These are phyloP conservation scores for Ajuga chamaepitys DNA, from an alignment of 257 asterid genomes.

Conservation along the genomic window DNA sequence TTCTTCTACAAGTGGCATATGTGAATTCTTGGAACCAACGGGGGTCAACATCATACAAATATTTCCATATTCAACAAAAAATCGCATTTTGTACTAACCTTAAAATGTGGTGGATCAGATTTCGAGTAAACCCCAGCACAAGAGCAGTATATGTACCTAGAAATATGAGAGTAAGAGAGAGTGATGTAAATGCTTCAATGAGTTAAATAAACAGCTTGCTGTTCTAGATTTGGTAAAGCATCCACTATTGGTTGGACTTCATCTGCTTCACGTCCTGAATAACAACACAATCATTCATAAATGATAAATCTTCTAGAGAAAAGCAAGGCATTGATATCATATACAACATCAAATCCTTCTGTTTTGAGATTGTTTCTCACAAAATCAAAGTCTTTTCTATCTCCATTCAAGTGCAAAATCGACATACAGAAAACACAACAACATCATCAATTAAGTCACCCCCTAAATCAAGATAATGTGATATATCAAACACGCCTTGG, in stretches of 20 bases:
- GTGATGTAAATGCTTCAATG: not conserved
- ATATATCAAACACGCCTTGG: slow-evolving; percentile 41
- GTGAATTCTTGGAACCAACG: too few species aligned
- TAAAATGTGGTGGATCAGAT: slow-evolving; percentile 16
- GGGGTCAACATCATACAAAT: too few species aligned
- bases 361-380: slow-evolving; percentile 89
- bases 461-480: not conserved
- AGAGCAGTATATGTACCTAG: slow-evolving; percentile 21
- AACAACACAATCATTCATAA: not conserved
- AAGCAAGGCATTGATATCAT: slow-evolving; percentile 69
- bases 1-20: too few species aligned
- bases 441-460: not conserved
- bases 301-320: not conserved
- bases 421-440: slow-evolving; percentile 13
- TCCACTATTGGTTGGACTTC: slow-evolving; percentile 91
- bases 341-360: slow-evolving; percentile 85
- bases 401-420: slow-evolving; percentile 95
- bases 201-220: slow-evolving; percentile 36
- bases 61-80: too few species aligned
- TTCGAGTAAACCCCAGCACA: slow-evolving; percentile 20
- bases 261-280: slow-evolving; percentile 83
- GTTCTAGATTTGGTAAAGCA: slow-evolving; percentile 86
- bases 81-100: too few species aligned
- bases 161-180: not conserved
- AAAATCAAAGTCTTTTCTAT: slow-evolving; percentile 77